Base-by-base conservation (phyloP, 2,329 filamentous ascomycete genomes). In the Scedosporium dehoogii region DNA sequence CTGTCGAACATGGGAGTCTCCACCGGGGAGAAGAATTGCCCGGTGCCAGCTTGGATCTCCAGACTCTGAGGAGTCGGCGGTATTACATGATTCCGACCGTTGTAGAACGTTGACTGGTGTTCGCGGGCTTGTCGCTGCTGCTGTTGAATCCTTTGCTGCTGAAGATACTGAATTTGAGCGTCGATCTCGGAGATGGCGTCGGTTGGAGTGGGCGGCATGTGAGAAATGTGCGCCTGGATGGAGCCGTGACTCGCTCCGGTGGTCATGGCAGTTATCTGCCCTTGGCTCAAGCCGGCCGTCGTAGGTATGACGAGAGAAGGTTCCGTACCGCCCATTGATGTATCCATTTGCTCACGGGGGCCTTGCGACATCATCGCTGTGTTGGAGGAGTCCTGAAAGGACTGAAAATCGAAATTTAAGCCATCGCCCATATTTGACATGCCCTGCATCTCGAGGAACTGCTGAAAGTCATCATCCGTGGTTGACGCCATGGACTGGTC, bases 1-100 rank as follows among this genome's bases (percentile, higher is more conserved):
- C 68, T 67, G 64, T 92, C 88, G 67, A 86, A 87, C 68, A 88
- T 79, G 60, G 68, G 72, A 59, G 73, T 73, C 62, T 83, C 80
- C 46, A 85, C 78, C 55, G 83, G 81, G 61, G 84, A 72, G 70
- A 87, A 91, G 67, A 79, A 86, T 62, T 84, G 83, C 72, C 67
- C 68, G 61, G 70, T 82, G 66, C 76, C 84, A 69, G 77, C 83
- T 72, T 88, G 86, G 74, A 93, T 84, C 70, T 93, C 89, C 27
- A 91, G 80, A 71, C 90, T 93, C 71, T 89, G 90, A 0, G 90
- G 90, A 14, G 90, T 94, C 2, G 89, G 89, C 5, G 90, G 90
- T 6, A 91, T 83, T 60, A 88, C 85, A 64, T 81, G 79, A 65
- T 80, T 81, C 64, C 83, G 81, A 62, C 74, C 80, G 7, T 76